Conservation (phyloP, 345 rosid genomes). For the Rhodamnia argentea region DNA sequence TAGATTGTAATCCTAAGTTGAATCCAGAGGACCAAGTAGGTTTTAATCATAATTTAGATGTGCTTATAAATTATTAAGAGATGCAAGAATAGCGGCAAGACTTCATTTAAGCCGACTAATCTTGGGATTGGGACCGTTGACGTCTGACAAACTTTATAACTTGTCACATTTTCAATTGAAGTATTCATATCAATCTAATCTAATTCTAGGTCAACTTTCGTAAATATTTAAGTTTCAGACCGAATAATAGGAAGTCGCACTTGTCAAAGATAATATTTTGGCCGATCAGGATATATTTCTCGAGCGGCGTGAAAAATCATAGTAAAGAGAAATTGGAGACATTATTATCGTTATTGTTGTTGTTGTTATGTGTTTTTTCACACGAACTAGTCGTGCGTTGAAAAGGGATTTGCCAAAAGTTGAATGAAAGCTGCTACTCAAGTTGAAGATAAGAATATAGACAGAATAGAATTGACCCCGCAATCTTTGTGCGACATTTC, state of each 20-base stretch:
- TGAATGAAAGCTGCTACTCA: not conserved
- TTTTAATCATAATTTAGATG: not conserved
- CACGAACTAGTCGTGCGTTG: not conserved
- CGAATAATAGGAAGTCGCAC: not conserved
- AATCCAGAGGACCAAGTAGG: not conserved
- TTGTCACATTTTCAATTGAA: not conserved
- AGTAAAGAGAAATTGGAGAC: not conserved
- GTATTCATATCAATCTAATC: not conserved
- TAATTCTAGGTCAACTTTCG: not conserved
- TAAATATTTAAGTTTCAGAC: not conserved
- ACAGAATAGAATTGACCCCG: not conserved
- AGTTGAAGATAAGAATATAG: not conserved
- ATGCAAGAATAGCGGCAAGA: not conserved
- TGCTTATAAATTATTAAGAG: not conserved
- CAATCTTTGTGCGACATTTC: not conserved
- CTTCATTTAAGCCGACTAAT: not conserved
- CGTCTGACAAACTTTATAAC: not conserved
- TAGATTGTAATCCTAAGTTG: not conserved
- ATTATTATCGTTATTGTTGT: not conserved
- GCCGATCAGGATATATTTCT: not conserved
- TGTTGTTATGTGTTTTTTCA: not conserved
- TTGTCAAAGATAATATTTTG: not conserved
- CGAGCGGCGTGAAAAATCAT: not conserved
- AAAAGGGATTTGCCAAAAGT: not conserved
- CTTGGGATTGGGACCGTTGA: not conserved